Conservation (phyloP, 192 early-diverging fungal genomes). For the Mortierella claussenii region DNA sequence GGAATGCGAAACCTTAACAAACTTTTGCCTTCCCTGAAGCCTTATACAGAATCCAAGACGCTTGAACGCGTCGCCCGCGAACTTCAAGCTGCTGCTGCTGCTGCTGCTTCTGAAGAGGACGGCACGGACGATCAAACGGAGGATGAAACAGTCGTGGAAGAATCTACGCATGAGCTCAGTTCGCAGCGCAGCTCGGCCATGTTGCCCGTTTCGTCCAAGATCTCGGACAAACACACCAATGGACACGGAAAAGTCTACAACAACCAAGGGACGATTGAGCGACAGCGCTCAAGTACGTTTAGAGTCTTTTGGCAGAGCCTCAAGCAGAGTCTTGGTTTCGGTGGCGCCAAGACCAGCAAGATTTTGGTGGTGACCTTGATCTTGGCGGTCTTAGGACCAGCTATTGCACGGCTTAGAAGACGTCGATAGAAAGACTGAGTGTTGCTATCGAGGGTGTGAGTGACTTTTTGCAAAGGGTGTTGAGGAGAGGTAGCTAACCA, state of each 20-base stretch:
- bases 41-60: conserved; percentile 22
- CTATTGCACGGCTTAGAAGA: conserved; percentile 20
- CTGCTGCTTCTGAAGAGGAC: too few species aligned
- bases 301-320: conserved; percentile 32
- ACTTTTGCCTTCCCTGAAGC: conserved; percentile 4
- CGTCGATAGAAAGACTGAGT: neutral
- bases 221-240: neutral
- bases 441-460: too few species aligned
- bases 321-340: conserved; percentile 28
- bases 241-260: neutral
- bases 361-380: conserved; percentile 22
- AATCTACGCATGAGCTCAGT: neutral
- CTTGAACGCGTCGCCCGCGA: neutral
- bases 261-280: conserved; percentile 1
- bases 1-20: conserved; percentile 47
- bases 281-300: conserved; percentile 14
- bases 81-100: conserved; percentile 2
- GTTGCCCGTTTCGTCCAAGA: neutral
- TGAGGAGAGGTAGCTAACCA: too few species aligned
- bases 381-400: conserved; percentile 34
- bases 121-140: conserved; percentile 2
- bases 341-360: conserved; percentile 17
- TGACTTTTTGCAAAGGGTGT: too few species aligned
- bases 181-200: neutral
- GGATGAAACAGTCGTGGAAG: conserved; percentile 3